Conservation (phyloP, 306 rosid species). For the Vicia faba region DNA sequence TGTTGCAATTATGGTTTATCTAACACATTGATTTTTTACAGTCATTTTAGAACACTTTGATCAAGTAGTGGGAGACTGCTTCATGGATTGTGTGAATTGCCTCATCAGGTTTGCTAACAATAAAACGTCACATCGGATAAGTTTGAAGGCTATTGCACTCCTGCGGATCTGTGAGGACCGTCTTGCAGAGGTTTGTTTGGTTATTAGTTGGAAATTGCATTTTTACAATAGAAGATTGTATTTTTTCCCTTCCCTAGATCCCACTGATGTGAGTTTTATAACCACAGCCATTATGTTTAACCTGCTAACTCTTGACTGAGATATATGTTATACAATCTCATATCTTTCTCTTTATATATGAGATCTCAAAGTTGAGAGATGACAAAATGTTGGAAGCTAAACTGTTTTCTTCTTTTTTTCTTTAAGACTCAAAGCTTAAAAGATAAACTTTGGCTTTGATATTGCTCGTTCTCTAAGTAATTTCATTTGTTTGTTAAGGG, state of each 20-base stretch:
- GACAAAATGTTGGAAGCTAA: constrained; percentile 12
- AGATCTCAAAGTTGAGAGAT: constrained; percentile 19
- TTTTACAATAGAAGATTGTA: constrained; percentile 13
- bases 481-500: constrained; percentile 59
- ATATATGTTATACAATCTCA: constrained; percentile 8
- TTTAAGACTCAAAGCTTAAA: constrained; percentile 10
- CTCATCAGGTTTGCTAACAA: constrained; percentile 95
- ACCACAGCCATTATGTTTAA: constrained; percentile 5
- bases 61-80: constrained; percentile 99
- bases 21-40: constrained; percentile 63
- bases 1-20: constrained; percentile 41
- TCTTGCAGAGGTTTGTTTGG: constrained; percentile 92
- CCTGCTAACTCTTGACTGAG: constrained; percentile 1
- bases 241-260: not conserved
- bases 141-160: constrained; percentile 99
- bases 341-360: constrained; percentile 21
- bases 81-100: constrained; percentile 99
- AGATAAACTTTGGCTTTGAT: constrained; percentile 16
- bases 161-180: constrained; percentile 99
- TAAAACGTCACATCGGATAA: constrained; percentile 87
- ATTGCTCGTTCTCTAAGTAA: constrained; percentile 19
- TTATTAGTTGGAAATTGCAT: constrained; percentile 31
- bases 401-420: constrained; percentile 20
- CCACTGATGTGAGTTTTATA: constrained; percentile 2
- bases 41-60: constrained; percentile 99